These are phyloP conservation scores for Arthrobotrys iridis DNA, from an alignment of 2,329 filamentous ascomycete species.

Conservation along the genomic window DNA sequence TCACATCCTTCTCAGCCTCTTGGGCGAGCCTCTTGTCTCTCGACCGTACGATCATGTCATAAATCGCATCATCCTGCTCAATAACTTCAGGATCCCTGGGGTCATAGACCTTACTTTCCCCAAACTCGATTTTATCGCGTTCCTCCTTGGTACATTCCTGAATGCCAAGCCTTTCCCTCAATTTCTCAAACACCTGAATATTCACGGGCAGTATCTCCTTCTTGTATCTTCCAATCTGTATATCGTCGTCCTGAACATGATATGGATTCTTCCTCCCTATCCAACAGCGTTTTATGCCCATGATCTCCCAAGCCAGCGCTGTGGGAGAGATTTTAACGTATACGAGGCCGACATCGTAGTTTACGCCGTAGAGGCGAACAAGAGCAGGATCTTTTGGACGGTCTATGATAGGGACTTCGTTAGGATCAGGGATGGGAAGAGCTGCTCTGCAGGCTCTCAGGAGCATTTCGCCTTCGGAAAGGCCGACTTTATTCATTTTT, in stretches of 20 bases:
- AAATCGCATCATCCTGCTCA: background rate
- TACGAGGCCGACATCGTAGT: constrained; percentile 14
- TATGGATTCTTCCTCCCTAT: background rate
- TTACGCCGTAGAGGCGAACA: background rate
- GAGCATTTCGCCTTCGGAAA: background rate
- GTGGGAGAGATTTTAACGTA: constrained; percentile 13
- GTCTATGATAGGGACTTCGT: background rate
- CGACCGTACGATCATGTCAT: background rate
- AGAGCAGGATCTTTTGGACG: constrained; percentile 13
- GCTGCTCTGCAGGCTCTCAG: background rate
- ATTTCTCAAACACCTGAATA: background rate
- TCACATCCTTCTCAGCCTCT: background rate
- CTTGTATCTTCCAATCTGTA: background rate
- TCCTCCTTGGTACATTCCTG: background rate
- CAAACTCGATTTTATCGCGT: background rate
- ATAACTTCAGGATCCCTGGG: background rate
- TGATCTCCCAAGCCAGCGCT: constrained; percentile 34
- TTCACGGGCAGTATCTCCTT: background rate
- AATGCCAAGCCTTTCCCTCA: background rate
- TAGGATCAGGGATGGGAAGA: background rate
- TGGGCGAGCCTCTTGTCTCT: background rate
- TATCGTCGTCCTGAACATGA: background rate
- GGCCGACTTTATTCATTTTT: background rate
- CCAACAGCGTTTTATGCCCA: background rate
- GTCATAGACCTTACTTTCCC: background rate